Evolutionary conservation across 441 rosid genomes (phyloP).

Genomic region (Biscutella auriculata): DNA sequence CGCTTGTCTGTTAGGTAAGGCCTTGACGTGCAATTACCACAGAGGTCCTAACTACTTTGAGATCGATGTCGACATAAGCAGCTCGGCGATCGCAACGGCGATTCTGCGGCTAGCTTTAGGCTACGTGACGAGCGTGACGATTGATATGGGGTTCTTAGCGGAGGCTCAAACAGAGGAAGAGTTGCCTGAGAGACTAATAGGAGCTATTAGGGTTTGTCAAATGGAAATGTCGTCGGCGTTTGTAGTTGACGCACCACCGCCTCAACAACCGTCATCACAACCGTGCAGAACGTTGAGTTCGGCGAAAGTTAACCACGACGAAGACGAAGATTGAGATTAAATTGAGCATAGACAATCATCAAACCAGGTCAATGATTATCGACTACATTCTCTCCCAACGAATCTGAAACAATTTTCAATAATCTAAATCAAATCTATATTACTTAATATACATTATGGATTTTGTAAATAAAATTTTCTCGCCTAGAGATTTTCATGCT

Average conservation of each 20-base stretch:
- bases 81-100: slow-evolving; percentile 67
- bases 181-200: slow-evolving; percentile 72
- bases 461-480: slow-evolving; percentile 3
- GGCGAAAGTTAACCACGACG: slow-evolving; percentile 59
- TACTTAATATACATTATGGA: not conserved
- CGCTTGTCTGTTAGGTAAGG: slow-evolving; percentile 72
- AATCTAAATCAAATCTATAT: not conserved
- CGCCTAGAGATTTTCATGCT: not conserved
- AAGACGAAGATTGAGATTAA: slow-evolving; percentile 20
- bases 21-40: slow-evolving; percentile 63
- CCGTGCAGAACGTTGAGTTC: slow-evolving; percentile 27
- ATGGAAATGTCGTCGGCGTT: slow-evolving; percentile 86
- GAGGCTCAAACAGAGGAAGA: slow-evolving; percentile 76
- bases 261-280: not conserved
- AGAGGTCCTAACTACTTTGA: slow-evolving; percentile 69
- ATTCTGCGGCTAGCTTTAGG: slow-evolving; percentile 69
- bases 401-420: not conserved
- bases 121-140: slow-evolving; percentile 58
- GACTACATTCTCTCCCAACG: too few species aligned
- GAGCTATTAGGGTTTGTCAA: slow-evolving; percentile 80
- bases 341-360: too few species aligned
- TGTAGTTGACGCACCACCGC: slow-evolving; percentile 29
- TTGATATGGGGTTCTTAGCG: slow-evolving; percentile 84
- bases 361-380: too few species aligned
- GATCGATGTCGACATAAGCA: slow-evolving; percentile 72